Base-by-base conservation (phyloP, 1,139 yeast genomes). In the Yamadazyma diospyri region DNA sequence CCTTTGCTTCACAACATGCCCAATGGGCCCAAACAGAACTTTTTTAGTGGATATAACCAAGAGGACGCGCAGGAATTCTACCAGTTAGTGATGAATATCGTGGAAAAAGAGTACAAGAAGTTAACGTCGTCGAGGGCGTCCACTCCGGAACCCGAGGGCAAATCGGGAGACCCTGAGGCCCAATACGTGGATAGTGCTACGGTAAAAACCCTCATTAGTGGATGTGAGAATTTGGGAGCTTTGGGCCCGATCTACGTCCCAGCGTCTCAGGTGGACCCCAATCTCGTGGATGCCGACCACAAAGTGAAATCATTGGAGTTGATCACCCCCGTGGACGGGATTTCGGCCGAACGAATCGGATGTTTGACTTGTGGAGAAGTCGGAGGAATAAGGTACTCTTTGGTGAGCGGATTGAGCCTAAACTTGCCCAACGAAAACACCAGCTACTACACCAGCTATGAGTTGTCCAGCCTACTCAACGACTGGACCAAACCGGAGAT, bases 51-150 rank as follows among this genome's bases (percentile, higher is more conserved):
- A 1, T 85, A 86, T 50, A 87, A 84, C 48, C 97, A 87, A 57
- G 96, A 87, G 56, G 97, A 87, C 58, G 96, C 96, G 0, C 96
- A 88, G 57, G 97, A 87, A 54, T 87, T 87, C 49, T 87, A 87
- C 60, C 96, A 87, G 54, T 75, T 84, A 41, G 73, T 87, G 4
- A 69, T 87, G 69, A 69, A 74, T 27, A 75, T 83, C 34, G 63
- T 87, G 32, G 97, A 87, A 53, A 73, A 72, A 33, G 94, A 87
- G 41, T 66, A 59, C 45, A 67, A 64, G 37, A 53, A 47, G 17
- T 40, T 45, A 25, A 33, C 41, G 11, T 15, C 27, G 21, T 34
- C 37, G 6, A 30, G 34, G 13, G 11, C 25, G 5, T 25, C 38
- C 3, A 41, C 56, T 5, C 54, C 57, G 2, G 57, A 52, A 33